Conservation (phyloP, 2,329 filamentous ascomycete species). For the Epichloe coenophiala region DNA sequence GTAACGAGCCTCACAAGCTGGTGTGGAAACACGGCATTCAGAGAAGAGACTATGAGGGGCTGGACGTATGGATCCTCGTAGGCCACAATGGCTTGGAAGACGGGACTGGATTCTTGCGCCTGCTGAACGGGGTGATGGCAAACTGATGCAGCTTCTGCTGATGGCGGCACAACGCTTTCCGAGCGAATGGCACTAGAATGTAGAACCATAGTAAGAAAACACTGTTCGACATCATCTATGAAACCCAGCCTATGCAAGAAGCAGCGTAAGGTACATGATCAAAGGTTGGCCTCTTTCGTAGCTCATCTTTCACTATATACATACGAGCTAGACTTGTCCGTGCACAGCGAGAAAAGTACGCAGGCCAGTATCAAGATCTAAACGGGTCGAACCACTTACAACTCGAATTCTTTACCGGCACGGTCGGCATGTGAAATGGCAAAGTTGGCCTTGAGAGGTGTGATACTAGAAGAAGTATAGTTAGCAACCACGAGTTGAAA, state of each 20-base stretch:
- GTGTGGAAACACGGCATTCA: slow-evolving; percentile 46
- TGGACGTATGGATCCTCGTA: slow-evolving; percentile 88
- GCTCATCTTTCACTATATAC: slow-evolving; percentile 6
- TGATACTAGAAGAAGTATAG: slow-evolving; percentile 46
- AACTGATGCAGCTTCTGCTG: slow-evolving; percentile 8
- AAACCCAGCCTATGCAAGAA: slow-evolving; percentile 1
- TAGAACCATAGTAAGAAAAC: slow-evolving; percentile 20
- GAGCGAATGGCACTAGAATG: slow-evolving; percentile 13
- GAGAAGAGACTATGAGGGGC: slow-evolving; percentile 64
- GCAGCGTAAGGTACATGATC: slow-evolving; percentile 16
- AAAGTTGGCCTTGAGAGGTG: slow-evolving; percentile 85
- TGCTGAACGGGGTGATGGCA: slow-evolving; percentile 7
- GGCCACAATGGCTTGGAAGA: slow-evolving; percentile 54
- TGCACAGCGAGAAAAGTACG: slow-evolving; percentile 1
- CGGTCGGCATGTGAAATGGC: slow-evolving; percentile 40
- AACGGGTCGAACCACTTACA: slow-evolving; percentile 21
- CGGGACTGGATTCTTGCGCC: not conserved
- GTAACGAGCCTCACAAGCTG: slow-evolving; percentile 41
- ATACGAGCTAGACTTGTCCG: slow-evolving; percentile 5
- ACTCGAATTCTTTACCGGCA: slow-evolving; percentile 58
- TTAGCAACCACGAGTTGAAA: slow-evolving; percentile 3
- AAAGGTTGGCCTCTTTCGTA: not conserved
- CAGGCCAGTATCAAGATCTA: not conserved
- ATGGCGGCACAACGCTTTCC: slow-evolving; percentile 5
- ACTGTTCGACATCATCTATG: slow-evolving; percentile 17